phyloP scores from a whole-genome alignment of 106 monocot genomes.

The Gastrodia elata region DNA sequence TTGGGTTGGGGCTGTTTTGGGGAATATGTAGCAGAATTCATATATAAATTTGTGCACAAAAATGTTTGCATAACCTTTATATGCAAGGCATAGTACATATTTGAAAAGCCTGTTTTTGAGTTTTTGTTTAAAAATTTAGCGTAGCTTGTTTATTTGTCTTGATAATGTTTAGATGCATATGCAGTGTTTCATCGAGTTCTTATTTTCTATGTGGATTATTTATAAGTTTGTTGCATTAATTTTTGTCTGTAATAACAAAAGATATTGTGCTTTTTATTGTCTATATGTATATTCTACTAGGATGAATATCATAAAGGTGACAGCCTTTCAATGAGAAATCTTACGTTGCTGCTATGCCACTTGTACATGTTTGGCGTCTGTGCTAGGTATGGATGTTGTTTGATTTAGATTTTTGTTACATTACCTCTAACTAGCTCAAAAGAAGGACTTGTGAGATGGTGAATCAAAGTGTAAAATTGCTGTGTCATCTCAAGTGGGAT shows the following conservation, averaged over 20 bases:
- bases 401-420: neutral
- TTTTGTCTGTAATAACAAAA: neutral
- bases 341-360: slow-evolving; percentile 64
- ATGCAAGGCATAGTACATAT: no score
- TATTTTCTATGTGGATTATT: neutral
- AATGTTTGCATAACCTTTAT: no score
- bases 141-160: neutral
- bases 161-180: neutral
- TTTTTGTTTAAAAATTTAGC: no score
- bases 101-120: no score
- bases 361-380: slow-evolving; percentile 81
- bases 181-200: neutral
- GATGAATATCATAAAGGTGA: slow-evolving; percentile 76
- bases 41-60: no score
- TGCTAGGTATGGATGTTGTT: slow-evolving; percentile 43
- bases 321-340: slow-evolving; percentile 67
- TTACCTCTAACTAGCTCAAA: no score
- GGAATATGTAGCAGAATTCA: no score
- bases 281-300: slow-evolving; percentile 16
- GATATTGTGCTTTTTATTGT: neutral
- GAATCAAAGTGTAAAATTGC: no score
- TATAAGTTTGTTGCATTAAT: neutral
- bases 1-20: no score
- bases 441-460: no score
- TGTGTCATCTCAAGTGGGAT: no score